Base-by-base conservation (phyloP, 192 early-diverging fungal genomes). In the Funneliformis mosseae region DNA sequence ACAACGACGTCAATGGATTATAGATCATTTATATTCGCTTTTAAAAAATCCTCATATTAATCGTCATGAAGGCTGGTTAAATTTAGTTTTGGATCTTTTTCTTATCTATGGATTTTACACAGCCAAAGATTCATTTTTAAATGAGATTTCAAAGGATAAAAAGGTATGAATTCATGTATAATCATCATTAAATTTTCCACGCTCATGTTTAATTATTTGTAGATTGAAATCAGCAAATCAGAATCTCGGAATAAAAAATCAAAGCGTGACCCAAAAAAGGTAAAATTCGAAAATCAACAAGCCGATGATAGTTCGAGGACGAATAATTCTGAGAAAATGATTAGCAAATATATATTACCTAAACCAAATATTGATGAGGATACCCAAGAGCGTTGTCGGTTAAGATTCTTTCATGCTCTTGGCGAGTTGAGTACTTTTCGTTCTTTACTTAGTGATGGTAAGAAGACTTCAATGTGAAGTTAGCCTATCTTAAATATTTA, bases 11-110 rank as follows among this genome's bases (percentile, higher is more conserved):
- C 84, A 82, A 48, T 98, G 97, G 97, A 91, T 89, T 8, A 60
- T 96, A 9, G 91, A 96, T 50, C 95, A 96, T 84, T 92, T 98
- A 90, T 85, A 91, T 62, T 82, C 89, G 25, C 84, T 98, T 41
- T 85, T 96, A 76, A 86, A 90, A 28, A 92, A 92, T 70, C 83
- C 86, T n/a, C 91, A 92, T 78, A 83, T 96, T 45, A 90, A 93
- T n/a, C 93, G 92, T 25, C 87, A 92, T 45, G 93, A 95, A 80
- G 86, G 85, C n/a, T 93, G 94, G 91, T 86, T 94, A 50, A 76
- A 83, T 55, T 83, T 77, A 2, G 89, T 96, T 38, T 84, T 94
- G 46, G 85, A 89, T 33, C 95, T 96, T 82, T 78, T 94, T 21
- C 83, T 92, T 11, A 86, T 92, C 28, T 90, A 96, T 74, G 92